Base-by-base conservation (phyloP, 257 asterid genomes). In the Fraxinus pennsylvanica region DNA sequence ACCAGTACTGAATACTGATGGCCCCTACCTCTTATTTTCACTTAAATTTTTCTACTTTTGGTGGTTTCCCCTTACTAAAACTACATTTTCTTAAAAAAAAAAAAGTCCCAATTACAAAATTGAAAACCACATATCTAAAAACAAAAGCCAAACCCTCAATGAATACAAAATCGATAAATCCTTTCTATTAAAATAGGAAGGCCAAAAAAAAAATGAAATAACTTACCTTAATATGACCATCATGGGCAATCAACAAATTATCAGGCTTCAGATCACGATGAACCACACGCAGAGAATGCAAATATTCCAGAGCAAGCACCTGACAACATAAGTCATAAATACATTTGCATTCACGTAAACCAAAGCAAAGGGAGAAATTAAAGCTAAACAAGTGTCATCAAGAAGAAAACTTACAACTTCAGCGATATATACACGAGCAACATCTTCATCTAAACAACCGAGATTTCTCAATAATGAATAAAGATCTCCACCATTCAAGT, bases 191-290 rank as follows among this genome's bases (percentile, higher is more conserved):
- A 65, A 21, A 74, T 75, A 75, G 52, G 47, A 80, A 66, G 71
- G 29, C 78, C 1, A 33, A 33, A 36, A 9, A 9, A 81, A 81
- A 3, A 68, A 74, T 10, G 57, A 47, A 17, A 52, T 22, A 33
- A 69, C 32, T 80, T 79, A 96, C 99, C 99, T 96, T 96, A 81
- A 96, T 87, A 84, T 96, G 99, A 78, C 99, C 99, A 85, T 96
- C 99, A 85, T 96, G 98, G 1, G 99, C 99, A 82, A 96, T 96
- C 89, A 96, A 88, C 90, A 96, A 84, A 87, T 96, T 96, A 86
- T 96, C 99, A 45, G 99, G 99, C 91, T 96, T 96, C 82, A 96
- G 86, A 89, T 96, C 99, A 65, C 99, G 98, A 87, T 96, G 99
- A 83, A 96, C 99, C 87, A 96, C 96, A 9, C 91, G 94, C 74